A percentile compares a stretch with the other conserved stretches of the same genome.
Evolutionary conservation across 139 green algal species (phyloP).

Genomic region (Cymbomonas tetramitiformis): DNA sequence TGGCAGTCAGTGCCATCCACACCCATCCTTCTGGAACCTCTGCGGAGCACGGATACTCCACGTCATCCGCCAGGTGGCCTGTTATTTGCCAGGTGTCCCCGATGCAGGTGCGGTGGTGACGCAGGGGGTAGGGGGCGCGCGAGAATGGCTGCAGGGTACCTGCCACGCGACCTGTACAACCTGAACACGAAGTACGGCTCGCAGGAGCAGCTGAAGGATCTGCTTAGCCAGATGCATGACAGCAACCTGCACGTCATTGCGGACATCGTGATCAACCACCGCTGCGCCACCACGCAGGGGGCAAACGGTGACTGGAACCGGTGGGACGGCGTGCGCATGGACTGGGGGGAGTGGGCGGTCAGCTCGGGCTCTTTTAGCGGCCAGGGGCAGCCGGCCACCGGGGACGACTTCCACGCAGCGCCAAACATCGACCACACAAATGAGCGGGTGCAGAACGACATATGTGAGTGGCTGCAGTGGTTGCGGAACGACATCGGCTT

Average conservation of each 20-base stretch:
- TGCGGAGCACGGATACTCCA: too few species aligned
- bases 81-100: too few species aligned
- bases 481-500: slow-evolving; percentile 75
- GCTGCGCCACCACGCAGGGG: slow-evolving; percentile 29
- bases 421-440: slow-evolving; percentile 86
- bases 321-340: slow-evolving; percentile 69
- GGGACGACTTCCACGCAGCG: slow-evolving; percentile 76
- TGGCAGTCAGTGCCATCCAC: too few species aligned
- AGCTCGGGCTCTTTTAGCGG: slow-evolving; percentile 69
- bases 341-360: slow-evolving; percentile 72
- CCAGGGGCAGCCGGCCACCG: slow-evolving; percentile 18
- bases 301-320: slow-evolving; percentile 61
- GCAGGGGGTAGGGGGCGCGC: too few species aligned
- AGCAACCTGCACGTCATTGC: slow-evolving; percentile 23
- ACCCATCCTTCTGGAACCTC: too few species aligned
- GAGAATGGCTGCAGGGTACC: too few species aligned
- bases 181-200: slow-evolving; percentile 58
- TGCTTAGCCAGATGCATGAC: slow-evolving; percentile 19
- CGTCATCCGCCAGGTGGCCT: too few species aligned
- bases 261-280: slow-evolving; percentile 48
- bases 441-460: slow-evolving; percentile 38
- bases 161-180: slow-evolving; percentile 66
- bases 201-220: slow-evolving; percentile 50
- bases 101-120: too few species aligned
- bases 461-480: slow-evolving; percentile 66